Percentiles rank a stretch among this genome's conserved stretches.
phyloP scores from a whole-genome alignment of 179 eudicot species.

The Nepenthes alata region DNA sequence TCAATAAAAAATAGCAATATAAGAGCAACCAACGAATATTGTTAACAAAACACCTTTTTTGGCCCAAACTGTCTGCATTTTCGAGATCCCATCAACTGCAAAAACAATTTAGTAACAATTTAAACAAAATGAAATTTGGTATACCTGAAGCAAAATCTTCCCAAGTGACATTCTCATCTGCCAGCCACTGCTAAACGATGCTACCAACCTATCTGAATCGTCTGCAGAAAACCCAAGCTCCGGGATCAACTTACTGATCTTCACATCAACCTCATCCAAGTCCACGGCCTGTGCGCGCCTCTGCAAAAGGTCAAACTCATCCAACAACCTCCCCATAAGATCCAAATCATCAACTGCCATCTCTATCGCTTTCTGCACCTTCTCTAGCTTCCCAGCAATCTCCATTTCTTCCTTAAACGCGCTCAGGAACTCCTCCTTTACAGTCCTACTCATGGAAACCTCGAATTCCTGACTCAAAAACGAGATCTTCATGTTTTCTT shows the following conservation, averaged over 20 bases:
- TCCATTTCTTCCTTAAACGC: conserved; percentile 91
- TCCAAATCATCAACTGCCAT: conserved; percentile 77
- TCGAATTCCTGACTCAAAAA: conserved; percentile 92
- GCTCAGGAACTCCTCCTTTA: conserved; percentile 77
- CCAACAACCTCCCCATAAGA: conserved; percentile 89
- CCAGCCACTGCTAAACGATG: conserved; percentile 97
- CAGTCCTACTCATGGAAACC: conserved; percentile 67
- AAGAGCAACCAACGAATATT: too few relatives aligned
- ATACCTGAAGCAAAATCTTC: conserved; percentile 93
- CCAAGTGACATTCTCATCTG: conserved; percentile 99
- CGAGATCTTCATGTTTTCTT: conserved; percentile 67
- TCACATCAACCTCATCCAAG: conserved; percentile 65
- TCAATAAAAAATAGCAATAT: too few relatives aligned
- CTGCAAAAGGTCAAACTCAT: conserved; percentile 88
- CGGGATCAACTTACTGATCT: conserved; percentile 83
- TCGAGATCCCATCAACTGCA: too few relatives aligned
- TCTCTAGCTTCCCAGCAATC: conserved; percentile 61
- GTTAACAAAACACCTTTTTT: too few relatives aligned
- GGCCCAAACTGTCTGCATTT: too few relatives aligned
- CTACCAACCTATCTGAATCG: conserved; percentile 90
- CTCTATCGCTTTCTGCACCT: conserved; percentile 88
- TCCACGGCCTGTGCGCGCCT: conserved; percentile 70
- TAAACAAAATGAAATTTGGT: too few relatives aligned
- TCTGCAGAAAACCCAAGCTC: conserved; percentile 77
- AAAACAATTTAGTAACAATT: too few relatives aligned